Conservation (phyloP, 2,329 filamentous ascomycete species). For the Microsporum audouinii region DNA sequence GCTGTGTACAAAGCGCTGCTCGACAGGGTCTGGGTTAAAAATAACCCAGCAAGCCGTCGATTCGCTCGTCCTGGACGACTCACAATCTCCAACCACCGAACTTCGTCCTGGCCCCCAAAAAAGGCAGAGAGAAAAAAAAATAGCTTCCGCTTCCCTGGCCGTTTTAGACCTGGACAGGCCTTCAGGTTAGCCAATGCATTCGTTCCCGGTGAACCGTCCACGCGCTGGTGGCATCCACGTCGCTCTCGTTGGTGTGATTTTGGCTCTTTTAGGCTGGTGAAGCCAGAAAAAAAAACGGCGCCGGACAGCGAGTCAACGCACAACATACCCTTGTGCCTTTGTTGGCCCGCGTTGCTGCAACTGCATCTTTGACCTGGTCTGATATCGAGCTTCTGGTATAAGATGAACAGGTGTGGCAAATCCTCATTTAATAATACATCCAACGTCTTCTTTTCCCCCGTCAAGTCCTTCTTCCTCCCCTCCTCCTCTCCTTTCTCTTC, state of each 20-base stretch:
- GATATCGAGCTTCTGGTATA: background rate
- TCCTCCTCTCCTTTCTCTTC: conserved; percentile 3
- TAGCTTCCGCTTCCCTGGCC: background rate
- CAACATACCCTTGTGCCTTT: background rate
- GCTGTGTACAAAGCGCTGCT: background rate
- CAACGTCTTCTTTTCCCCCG: background rate
- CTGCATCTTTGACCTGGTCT: background rate
- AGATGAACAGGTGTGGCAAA: conserved; percentile 4
- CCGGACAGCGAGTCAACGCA: conserved; percentile 1
- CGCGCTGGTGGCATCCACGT: conserved; percentile 2
- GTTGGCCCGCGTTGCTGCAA: background rate
- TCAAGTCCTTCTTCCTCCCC: conserved; percentile 3
- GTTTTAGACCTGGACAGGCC: background rate
- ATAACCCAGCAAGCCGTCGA: background rate
- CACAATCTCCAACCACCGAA: background rate
- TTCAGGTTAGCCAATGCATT: conserved; percentile 1
- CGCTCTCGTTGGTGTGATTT: conserved; percentile 1
- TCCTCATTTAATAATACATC: background rate
- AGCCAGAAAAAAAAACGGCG: background rate
- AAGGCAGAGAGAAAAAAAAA: background rate
- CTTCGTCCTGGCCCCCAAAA: conserved; percentile 1
- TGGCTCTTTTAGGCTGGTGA: background rate
- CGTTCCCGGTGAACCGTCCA: background rate
- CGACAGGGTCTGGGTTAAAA: conserved; percentile 3
- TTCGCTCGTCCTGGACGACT: background rate